phyloP scores from a whole-genome alignment of 148 eudicot genomes.

The Fagopyrum esculentum region DNA sequence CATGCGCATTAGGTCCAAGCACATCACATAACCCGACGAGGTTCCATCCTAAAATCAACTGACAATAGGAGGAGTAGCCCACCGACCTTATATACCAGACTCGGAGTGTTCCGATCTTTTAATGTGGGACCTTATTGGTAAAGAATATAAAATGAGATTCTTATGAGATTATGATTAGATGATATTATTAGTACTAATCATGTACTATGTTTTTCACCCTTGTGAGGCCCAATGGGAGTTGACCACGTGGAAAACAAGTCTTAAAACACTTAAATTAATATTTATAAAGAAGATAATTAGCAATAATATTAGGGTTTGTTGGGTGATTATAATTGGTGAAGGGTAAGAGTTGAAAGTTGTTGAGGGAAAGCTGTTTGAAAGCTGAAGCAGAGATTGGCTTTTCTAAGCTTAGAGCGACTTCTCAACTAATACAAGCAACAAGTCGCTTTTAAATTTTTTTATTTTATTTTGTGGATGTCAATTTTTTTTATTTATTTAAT shows the following conservation, averaged over 20 bases:
- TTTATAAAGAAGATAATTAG: background rate
- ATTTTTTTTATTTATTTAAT: background rate
- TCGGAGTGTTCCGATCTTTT: no score
- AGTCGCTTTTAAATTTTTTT: background rate
- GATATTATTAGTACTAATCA: background rate
- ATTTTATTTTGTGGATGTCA: no score
- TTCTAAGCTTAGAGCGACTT: background rate
- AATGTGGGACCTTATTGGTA: no score
- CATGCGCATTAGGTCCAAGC: no score
- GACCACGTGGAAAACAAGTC: background rate
- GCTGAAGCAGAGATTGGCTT: background rate
- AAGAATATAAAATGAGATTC: no score
- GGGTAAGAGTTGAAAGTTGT: slow-evolving; percentile 12
- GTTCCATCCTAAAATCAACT: no score
- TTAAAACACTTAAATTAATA: background rate
- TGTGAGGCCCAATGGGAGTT: background rate
- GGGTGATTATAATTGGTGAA: background rate
- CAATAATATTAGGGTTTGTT: background rate
- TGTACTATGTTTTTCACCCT: background rate
- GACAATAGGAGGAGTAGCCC: no score
- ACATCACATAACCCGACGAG: no score
- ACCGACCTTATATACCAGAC: no score
- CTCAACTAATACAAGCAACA: slow-evolving; percentile 6
- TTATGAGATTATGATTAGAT: background rate
- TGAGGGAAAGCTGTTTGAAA: slow-evolving; percentile 10